Evolutionary conservation across 805 yeast genomes (phyloP).

Genomic region (Candida parachauliodes): DNA sequence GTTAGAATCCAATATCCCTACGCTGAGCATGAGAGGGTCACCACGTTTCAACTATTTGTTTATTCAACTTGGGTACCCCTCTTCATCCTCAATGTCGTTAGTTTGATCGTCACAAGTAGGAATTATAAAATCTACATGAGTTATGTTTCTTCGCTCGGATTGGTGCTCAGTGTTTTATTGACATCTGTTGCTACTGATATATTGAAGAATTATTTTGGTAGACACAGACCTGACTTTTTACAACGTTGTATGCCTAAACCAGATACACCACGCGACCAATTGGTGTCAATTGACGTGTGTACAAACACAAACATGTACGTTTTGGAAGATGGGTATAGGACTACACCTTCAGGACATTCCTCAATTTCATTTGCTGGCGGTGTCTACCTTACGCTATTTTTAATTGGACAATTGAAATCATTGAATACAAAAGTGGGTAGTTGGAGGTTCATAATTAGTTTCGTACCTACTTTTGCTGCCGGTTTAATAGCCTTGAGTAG

Average conservation of each 20-base stretch:
- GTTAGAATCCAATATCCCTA: conserved; percentile 76
- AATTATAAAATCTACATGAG: conserved; percentile 56
- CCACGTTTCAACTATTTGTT: conserved; percentile 50
- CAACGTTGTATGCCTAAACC: conserved; percentile 74
- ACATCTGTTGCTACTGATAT: conserved; percentile 67
- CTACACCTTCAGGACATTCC: conserved; percentile 83
- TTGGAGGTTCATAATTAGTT: conserved; percentile 53
- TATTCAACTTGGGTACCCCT: conserved; percentile 53
- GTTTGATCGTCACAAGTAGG: conserved; percentile 44
- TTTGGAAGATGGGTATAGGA: conserved; percentile 70
- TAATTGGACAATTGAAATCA: conserved; percentile 55
- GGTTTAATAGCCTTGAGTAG: conserved; percentile 76
- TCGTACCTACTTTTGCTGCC: conserved; percentile 64
- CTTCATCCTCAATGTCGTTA: conserved; percentile 30
- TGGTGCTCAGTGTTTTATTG: conserved; percentile 54
- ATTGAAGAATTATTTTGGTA: conserved; percentile 79
- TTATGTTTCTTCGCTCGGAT: conserved; percentile 65
- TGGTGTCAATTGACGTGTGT: conserved; percentile 67
- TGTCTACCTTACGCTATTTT: conserved; percentile 61
- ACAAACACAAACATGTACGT: conserved; percentile 39
- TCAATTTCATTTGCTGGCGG: conserved; percentile 67
- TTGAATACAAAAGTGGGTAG: conserved; percentile 46
- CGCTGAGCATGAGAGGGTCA: conserved; percentile 70
- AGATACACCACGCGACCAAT: conserved; percentile 50
- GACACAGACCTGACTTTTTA: conserved; percentile 89